Evolutionary conservation across 192 early-diverging fungal species (phyloP), one percentile per base, ranked within the genome.

Genomic region (Dimargaris verticillata): DNA sequence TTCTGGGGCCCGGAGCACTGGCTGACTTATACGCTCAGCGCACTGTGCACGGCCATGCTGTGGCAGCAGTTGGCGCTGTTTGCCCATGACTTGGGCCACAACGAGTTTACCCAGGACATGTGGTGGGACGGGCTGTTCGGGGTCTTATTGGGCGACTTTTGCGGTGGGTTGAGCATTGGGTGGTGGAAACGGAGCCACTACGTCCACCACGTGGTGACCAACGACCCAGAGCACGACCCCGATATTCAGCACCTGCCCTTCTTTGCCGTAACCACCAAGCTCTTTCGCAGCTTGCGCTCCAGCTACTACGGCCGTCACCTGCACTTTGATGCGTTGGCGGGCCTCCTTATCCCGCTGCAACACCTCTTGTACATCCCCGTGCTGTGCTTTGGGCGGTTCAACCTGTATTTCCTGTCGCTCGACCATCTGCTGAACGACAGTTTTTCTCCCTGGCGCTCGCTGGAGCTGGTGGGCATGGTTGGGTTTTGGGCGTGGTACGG

Each of bases 181-280:
- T 97, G 95, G 92, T 97, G 95, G 95, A 97, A 97, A 68, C 83
- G 86, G 61, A 89, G 79, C 70, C 95, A 97, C 74, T 88, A 97
- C 71, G 88, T 95, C 44, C 95, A 97, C 73, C 95, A 97, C 74
- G 89, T 95, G 49, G 79, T 93, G 51, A 93, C 95, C 60, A 97
- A 97, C 76, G 76, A 92, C 68, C 82, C 86, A 12, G 85, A 88
- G 68, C 83, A 97, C 75, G 95, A 97, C 72, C 95, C 95, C 0
- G 92, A 97, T 69, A 93, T 97, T 67, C 95, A 97, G 74, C 95
- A 95, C 67, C 64, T 97, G 72, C 95, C 95, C 44, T 95, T 97
- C 76, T 81, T 95, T 66, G 92, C 95, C 7, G 72, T 97, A 28
- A 83, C 87, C 15, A 82, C 84, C 42, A 71, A 79, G 28, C 81